A percentile compares a stretch with the other conserved stretches of the same genome.
Evolutionary conservation across 169 alveolate genomes (phyloP).

Genomic region (Cryptosporidium sp.): DNA sequence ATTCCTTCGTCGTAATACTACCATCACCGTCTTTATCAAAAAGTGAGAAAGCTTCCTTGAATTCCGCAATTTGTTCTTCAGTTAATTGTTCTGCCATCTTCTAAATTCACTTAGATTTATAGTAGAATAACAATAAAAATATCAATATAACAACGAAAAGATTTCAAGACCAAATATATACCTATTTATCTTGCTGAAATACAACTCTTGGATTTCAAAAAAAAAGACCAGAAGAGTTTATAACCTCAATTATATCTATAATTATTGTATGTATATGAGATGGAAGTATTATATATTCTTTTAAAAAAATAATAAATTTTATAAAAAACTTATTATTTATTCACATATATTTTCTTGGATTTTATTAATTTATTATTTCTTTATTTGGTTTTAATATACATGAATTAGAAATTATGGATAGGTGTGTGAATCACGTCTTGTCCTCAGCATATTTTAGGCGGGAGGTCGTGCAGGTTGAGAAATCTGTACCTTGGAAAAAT

Average conservation of each 20-base stretch:
- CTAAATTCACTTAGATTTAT: neutral
- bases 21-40: slow-evolving; percentile 99
- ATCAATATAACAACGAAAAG: neutral
- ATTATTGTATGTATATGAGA: neutral
- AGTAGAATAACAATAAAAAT: neutral
- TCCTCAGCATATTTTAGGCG: slow-evolving; percentile 25
- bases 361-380: slow-evolving; percentile 2
- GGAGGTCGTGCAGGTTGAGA: slow-evolving; percentile 32
- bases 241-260: neutral
- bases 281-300: neutral
- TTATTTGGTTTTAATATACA: slow-evolving; percentile 16
- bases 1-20: slow-evolving; percentile 89
- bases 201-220: neutral
- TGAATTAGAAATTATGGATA: slow-evolving; percentile 60
- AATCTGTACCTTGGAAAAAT: neutral
- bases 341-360: neutral
- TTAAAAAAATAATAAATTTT: neutral
- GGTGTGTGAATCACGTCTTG: slow-evolving; percentile 71
- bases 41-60: slow-evolving; percentile 99
- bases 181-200: neutral
- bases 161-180: neutral
- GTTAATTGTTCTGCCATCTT: slow-evolving; percentile 97
- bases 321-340: neutral
- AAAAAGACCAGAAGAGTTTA: neutral
- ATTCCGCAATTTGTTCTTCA: slow-evolving; percentile 99